Evolutionary conservation across 768 basidiomycete genomes (phyloP), one percentile per base, ranked within the genome.

Genomic region (Leccinellum luteum): DNA sequence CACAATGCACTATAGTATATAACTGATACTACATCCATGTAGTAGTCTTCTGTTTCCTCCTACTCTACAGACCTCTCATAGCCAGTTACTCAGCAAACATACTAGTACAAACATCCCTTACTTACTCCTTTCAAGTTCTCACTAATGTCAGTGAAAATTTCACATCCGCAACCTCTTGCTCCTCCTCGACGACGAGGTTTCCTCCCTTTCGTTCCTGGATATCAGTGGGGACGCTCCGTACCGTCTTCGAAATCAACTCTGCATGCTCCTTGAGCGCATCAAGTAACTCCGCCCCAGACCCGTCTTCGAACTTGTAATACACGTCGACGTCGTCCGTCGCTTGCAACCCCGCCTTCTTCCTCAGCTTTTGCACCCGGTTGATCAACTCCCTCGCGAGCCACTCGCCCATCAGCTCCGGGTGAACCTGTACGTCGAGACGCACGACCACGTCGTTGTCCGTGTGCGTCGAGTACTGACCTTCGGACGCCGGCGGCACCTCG

Each of bases 361-460:
- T 82, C 59, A 98, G 78, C 70, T 92, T 93, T 77, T 99, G 97
- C 44, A 98, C 87, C 54, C 95, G 88, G 63, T 94, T 96, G 61
- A 90, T 89, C 62, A 98, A 73, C 73, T 96, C 92, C 47, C 97
- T 84, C 48, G 92, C 87, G 25, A 94, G 79, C 79, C 92, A 94
- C 77, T 98, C 91, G 51, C 85, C 79, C 71, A 87, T 85, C 45
- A 98, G 81, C 60, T 98, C 93, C 0, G 89, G 81, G 66, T 97
- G 91, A 48, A 89, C 81, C 70, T 89, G 85, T 54, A 93, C 85
- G 73, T 99, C 97, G 41, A 99, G 85, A 48, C 96, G 81, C 60
- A 98, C 83, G 50, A 97, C 95, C 52, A 98, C 94, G 64, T 98
- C 94, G 66, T 89, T 91, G 75, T 98, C 92, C 21, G 94, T 93